Conservation (phyloP, 1,284 basidiomycete species). For the Apiotrichum domesticum region DNA sequence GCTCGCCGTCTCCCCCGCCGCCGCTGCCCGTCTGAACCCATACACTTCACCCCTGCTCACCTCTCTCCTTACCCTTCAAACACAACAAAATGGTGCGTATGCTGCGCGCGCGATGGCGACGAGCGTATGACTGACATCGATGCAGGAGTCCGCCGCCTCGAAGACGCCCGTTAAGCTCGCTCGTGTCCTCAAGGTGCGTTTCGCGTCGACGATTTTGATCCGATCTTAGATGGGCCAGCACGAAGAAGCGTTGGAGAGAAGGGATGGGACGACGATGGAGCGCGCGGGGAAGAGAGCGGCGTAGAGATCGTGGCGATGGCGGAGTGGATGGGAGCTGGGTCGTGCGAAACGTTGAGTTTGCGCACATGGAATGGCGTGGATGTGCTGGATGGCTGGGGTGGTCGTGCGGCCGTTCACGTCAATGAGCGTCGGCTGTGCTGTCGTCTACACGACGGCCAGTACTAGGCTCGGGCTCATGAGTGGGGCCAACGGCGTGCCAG, state of each 20-base stretch:
- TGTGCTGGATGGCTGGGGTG: no score
- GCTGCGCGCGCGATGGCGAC: background rate
- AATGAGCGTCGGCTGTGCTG: no score
- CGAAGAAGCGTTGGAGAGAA: background rate
- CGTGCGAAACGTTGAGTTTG: no score
- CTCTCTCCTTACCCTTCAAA: slow-evolving; percentile 22
- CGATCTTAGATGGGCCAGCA: background rate
- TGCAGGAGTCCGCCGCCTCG: slow-evolving; percentile 57
- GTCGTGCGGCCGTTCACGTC: no score
- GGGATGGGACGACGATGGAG: background rate
- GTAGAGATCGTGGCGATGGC: no score
- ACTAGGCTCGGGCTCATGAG: no score
- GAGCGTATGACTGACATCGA: slow-evolving; percentile 3
- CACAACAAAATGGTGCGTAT: slow-evolving; percentile 34
- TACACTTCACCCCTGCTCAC: background rate
- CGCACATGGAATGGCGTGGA: no score
- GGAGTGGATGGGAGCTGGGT: no score
- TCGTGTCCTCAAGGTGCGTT: slow-evolving; percentile 65
- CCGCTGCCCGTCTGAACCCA: background rate
- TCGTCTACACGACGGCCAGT: no score
- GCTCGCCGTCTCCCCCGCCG: background rate
- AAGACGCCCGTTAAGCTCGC: slow-evolving; percentile 90
- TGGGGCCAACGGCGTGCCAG: no score
- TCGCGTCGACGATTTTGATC: background rate
- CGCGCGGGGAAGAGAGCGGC: background rate